Base-by-base conservation (phyloP, 2,329 filamentous ascomycete species). In the Hortaea werneckii region DNA sequence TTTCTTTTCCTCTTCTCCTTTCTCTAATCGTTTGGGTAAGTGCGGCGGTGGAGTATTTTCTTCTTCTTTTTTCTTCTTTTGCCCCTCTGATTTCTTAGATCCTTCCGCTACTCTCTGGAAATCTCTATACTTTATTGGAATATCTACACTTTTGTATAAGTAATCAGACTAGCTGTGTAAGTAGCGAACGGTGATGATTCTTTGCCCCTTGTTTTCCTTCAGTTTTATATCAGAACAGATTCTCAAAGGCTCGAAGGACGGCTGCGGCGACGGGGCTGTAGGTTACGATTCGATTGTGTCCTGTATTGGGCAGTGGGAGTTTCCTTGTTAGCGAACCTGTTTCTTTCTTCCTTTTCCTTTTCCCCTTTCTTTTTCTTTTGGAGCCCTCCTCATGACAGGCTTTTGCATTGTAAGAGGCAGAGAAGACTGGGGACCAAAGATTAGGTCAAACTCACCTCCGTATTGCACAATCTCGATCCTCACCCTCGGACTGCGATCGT, bases 251-350 rank as follows among this genome's bases (percentile, higher is more conserved):
- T 48, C 80, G 74, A 69, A 82, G 73, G 0, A 85, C 73, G 2
- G 82, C 82, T 35, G 84, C 65, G 6, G 75, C 63, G 11, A 87
- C 77, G 4, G 80, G 74, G 1, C 80, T 74, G 58, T 78, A 83
- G 5, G 77, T 77, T 61, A 85, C 75, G 35, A 88, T 73, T 42
- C 76, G 69, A 58, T 87, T 87, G 60, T 89, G 85, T 5, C 79
- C 82, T 85, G 45, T 1, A 30, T 32, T 48, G n/a, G n/a, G 20
- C 20, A 20, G 20, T 20, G 20, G 20, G 20, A 20, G 4, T 20
- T 20, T 20, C 20, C 32, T n/a, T n/a, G 37, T 39, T 20, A 39
- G 37, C 37, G 7, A n/a, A 39, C 2, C 10, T 26, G 8, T n/a
- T 12, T 13, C 13, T 12, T 39, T 3, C 10, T 5, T 8, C 5